Percentiles rank a stretch among this genome's conserved stretches.
Evolutionary conservation across 192 early-diverging fungal genomes (phyloP).

Genomic region (Podila clonocystis): DNA sequence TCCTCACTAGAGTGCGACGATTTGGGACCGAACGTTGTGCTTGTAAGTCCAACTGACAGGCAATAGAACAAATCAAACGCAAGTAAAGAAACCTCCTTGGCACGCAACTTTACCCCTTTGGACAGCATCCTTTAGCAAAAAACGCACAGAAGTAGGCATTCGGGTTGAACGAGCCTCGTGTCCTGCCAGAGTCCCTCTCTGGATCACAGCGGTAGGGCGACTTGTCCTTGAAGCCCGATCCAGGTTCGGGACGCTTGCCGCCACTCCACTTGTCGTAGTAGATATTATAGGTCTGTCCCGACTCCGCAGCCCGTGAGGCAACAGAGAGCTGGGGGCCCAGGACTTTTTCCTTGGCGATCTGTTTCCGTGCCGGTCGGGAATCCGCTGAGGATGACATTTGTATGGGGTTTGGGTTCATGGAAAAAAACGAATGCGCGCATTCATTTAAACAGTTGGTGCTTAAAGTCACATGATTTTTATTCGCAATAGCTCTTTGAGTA

Average conservation of each 20-base stretch:
- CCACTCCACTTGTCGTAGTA: slow-evolving; percentile 54
- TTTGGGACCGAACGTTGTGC: too few relatives aligned
- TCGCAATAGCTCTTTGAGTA: not conserved
- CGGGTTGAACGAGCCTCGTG: slow-evolving; percentile 68
- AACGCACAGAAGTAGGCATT: slow-evolving; percentile 82
- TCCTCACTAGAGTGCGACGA: too few relatives aligned
- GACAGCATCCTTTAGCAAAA: slow-evolving; percentile 85
- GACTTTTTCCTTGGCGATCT: slow-evolving; percentile 32
- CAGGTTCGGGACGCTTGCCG: slow-evolving; percentile 1
- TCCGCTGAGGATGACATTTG: slow-evolving; percentile 6
- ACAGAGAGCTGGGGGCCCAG: slow-evolving; percentile 24
- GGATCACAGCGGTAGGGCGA: slow-evolving; percentile 72
- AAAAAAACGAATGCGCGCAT: not conserved
- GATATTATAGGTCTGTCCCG: slow-evolving; percentile 54
- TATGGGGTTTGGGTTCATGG: not conserved
- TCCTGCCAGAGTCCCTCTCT: slow-evolving; percentile 73
- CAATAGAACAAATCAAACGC: too few relatives aligned
- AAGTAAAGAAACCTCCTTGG: too few relatives aligned
- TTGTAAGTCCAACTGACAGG: too few relatives aligned
- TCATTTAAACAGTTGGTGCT: not conserved
- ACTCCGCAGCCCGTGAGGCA: slow-evolving; percentile 2
- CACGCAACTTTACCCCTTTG: slow-evolving; percentile 61
- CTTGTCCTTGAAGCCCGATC: slow-evolving; percentile 46
- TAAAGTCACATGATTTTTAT: not conserved
- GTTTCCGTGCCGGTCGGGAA: slow-evolving; percentile 29